Evolutionary conservation across 495 filamentous ascomycete genomes (phyloP).

Genomic region (Tuber brumale): DNA sequence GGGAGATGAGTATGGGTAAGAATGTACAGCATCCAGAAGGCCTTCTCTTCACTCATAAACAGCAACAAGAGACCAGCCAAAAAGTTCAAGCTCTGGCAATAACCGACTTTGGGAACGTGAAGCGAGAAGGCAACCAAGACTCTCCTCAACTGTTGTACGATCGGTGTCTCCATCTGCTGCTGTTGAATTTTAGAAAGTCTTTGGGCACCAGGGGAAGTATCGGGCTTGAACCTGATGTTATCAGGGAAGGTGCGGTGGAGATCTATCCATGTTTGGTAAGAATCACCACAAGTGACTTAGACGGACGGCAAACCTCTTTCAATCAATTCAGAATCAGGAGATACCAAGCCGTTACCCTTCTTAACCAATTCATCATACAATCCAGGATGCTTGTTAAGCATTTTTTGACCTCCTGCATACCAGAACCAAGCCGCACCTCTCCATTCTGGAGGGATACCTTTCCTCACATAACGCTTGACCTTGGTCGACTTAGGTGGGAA

Average conservation of each 20-base stretch:
- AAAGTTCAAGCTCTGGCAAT: slow-evolving; percentile 96
- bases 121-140: slow-evolving; percentile 86
- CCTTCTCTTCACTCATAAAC: slow-evolving; percentile 84
- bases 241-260: slow-evolving; percentile 94
- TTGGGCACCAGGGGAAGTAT: slow-evolving; percentile 43
- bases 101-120: slow-evolving; percentile 82
- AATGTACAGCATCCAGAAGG: slow-evolving; percentile 91
- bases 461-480: slow-evolving; percentile 81
- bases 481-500: slow-evolving; percentile 78
- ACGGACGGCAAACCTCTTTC: slow-evolving; percentile 53
- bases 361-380: slow-evolving; percentile 65
- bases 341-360: slow-evolving; percentile 56
- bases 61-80: slow-evolving; percentile 90
- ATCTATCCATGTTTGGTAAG: slow-evolving; percentile 47
- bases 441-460: slow-evolving; percentile 92
- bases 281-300: not conserved
- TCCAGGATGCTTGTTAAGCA: slow-evolving; percentile 63
- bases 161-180: slow-evolving; percentile 58
- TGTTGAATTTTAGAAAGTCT: slow-evolving; percentile 39
- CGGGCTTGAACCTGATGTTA: slow-evolving; percentile 83
- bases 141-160: slow-evolving; percentile 71
- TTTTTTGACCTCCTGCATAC: slow-evolving; percentile 82
- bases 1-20: slow-evolving; percentile 83
- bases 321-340: slow-evolving; percentile 79
- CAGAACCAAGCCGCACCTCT: slow-evolving; percentile 94